A percentile compares a stretch with the other conserved stretches of the same genome.
These are phyloP conservation scores for Kodamaea leandrae DNA, from an alignment of 805 yeast genomes.

Conservation along the genomic window DNA sequence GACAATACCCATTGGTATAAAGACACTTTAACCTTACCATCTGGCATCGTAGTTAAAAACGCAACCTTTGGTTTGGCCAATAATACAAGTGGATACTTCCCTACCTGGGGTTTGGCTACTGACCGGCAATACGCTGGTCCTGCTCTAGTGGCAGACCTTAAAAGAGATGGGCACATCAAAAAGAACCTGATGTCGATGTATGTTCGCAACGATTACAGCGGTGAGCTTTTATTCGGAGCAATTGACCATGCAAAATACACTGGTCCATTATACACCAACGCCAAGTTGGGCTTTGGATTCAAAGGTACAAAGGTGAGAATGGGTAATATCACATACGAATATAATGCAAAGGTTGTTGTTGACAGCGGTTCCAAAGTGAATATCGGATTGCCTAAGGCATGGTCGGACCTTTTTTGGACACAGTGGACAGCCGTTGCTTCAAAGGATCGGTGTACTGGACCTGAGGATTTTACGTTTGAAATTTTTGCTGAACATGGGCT, in stretches of 20 bases:
- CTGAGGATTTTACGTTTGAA: neutral
- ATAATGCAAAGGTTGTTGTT: neutral
- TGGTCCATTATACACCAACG: slow-evolving; percentile 34
- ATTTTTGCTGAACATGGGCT: neutral
- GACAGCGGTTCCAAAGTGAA: neutral
- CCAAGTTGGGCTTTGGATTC: neutral
- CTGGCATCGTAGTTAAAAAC: slow-evolving; percentile 15
- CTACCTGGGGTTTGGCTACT: slow-evolving; percentile 15
- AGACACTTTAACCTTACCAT: neutral
- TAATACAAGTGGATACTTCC: neutral
- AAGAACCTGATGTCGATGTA: slow-evolving; percentile 42
- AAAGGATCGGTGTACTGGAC: neutral
- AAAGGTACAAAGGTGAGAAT: neutral
- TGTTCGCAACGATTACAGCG: neutral
- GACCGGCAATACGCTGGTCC: slow-evolving; percentile 40
- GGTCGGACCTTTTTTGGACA: neutral
- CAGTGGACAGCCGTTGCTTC: neutral
- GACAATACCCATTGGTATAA: too few relatives aligned
- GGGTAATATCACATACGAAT: neutral
- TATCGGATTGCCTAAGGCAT: neutral
- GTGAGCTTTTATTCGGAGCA: slow-evolving; percentile 57
- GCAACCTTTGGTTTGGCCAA: neutral
- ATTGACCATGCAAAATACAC: slow-evolving; percentile 60
- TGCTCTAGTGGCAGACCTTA: slow-evolving; percentile 65
- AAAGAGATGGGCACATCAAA: slow-evolving; percentile 52